Percentiles rank a stretch among this genome's conserved stretches.
phyloP scores from a whole-genome alignment of 257 asterid genomes.

The Vinca minor region DNA sequence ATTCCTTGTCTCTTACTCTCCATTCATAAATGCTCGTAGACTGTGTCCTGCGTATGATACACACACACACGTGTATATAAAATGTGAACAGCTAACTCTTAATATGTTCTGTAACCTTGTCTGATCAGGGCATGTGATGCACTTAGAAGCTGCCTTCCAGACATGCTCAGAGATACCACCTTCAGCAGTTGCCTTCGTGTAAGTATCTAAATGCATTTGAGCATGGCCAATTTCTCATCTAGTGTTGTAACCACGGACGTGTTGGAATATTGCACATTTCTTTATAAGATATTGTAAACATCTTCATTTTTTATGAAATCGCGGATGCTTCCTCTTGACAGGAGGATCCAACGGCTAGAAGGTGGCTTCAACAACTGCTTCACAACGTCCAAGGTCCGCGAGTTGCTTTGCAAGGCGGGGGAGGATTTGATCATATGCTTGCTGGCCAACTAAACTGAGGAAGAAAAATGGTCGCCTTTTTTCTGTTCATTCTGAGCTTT shows the following conservation, averaged over 20 bases:
- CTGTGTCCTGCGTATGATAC: neutral
- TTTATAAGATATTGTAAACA: neutral
- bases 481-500: too few species aligned
- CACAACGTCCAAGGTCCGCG: conserved; percentile 77
- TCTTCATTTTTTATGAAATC: neutral
- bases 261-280: neutral
- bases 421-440: conserved; percentile 60
- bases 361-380: conserved; percentile 86
- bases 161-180: conserved; percentile 69
- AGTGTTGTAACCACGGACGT: neutral
- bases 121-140: conserved; percentile 80
- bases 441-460: neutral
- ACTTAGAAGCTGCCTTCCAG: conserved; percentile 74
- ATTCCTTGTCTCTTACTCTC: neutral
- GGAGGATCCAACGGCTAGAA: conserved; percentile 79
- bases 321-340: conserved; percentile 20
- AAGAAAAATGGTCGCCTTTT: too few species aligned
- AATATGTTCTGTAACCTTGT: neutral
- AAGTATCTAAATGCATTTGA: conserved; percentile 24
- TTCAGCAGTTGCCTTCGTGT: conserved; percentile 77
- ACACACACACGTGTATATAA: neutral
- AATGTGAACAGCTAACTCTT: neutral
- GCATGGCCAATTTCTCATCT: neutral
- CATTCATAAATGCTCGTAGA: neutral
- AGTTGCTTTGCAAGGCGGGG: conserved; percentile 55